phyloP scores from a whole-genome alignment of 306 rosid species.

The Canavalia ensiformis region DNA sequence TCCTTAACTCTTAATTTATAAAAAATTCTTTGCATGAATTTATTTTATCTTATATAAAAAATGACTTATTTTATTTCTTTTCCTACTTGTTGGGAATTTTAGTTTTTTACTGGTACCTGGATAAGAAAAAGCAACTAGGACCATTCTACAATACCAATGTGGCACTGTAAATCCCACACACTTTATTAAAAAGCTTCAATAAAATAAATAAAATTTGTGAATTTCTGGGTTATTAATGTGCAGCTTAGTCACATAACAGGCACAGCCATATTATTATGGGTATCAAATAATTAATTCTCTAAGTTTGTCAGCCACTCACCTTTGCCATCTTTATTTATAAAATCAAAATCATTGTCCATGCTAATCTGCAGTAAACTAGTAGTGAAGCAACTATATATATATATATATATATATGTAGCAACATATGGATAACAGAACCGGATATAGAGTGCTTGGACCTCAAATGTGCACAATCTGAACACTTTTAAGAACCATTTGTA shows the following conservation, averaged over 20 bases:
- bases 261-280: not conserved
- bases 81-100: no score
- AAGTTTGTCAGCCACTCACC: not conserved
- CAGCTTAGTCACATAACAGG: conserved; percentile 3
- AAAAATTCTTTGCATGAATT: no score
- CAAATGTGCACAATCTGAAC: conserved; percentile 30
- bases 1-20: no score
- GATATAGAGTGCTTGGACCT: conserved; percentile 26
- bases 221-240: not conserved
- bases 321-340: not conserved
- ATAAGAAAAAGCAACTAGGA: not conserved
- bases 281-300: conserved; percentile 5
- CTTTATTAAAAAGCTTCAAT: not conserved
- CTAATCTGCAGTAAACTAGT: not conserved
- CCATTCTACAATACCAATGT: not conserved
- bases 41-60: no score
- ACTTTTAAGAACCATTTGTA: conserved; percentile 32
- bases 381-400: not conserved
- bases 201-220: not conserved
- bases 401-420: not conserved
- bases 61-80: no score
- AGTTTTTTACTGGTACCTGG: no score
- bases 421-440: not conserved
- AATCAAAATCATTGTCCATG: not conserved
- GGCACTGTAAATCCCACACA: not conserved